Evolutionary conservation across 495 filamentous ascomycete genomes (phyloP), one percentile per base, ranked within the genome.

Genomic region (Thermochaetoides thermophila): DNA sequence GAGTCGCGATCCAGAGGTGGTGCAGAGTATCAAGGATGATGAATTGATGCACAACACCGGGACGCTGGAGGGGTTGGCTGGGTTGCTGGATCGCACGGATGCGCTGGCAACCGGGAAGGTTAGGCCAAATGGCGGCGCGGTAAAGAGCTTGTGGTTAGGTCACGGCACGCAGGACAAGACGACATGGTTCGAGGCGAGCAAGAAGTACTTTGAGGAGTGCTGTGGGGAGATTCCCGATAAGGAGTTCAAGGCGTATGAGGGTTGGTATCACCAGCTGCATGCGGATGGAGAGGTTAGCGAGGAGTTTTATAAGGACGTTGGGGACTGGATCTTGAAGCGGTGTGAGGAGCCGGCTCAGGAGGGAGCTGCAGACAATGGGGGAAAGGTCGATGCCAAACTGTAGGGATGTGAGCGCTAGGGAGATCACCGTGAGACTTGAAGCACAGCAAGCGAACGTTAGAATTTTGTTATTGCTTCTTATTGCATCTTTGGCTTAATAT

Each of bases 201-300:
- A 72, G 60, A 61, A 49, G 34, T 78, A 78, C 49, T 70, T 68
- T 37, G 68, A 69, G n/a, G 30, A 47, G 31, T 57, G 70, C 27
- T 40, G 35, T 24, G 45, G 57, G 11, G 49, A 59, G 29, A 60
- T 78, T 7, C 49, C 63, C 35, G 81, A 92, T 49, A 75, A 70
- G 47, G 60, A 56, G 26, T 81, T 86, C 43, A 74, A 67, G 60
- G 44, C 59, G 6, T 93, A 87, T 47, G 75, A 81, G 29, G 85
- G 81, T 5, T 81, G 67, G 59, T 82, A 66, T 50, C 85, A 93
- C 56, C 72, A 73, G 56, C 39, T 92, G 44, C 81, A 89, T 57
- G 66, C 66, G 2, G 85, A 92, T 38, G 52, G 52, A 61, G 74
- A 36, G 52, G 64, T 18, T 55, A 81, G 64, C 40, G 57, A 66